A percentile compares a stretch with the other conserved stretches of the same genome.
phyloP scores from a whole-genome alignment of 2,329 filamentous ascomycete species.

The Sclerotinia nivalis region DNA sequence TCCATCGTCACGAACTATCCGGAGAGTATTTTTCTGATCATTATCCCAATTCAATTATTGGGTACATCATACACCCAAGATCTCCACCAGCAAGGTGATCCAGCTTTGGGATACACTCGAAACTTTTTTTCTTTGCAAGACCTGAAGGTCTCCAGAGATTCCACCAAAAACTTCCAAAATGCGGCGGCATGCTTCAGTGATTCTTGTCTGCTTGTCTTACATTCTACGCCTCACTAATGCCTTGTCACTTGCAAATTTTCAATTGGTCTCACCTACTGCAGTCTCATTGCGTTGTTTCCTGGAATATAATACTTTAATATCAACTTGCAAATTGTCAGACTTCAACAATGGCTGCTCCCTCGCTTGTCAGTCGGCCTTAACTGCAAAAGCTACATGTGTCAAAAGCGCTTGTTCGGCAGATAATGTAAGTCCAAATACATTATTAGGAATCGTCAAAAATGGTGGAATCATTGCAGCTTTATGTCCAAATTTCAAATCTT shows the following conservation, averaged over 20 bases:
- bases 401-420: conserved; percentile 30
- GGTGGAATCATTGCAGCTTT: conserved; percentile 38
- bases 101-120: conserved; percentile 11
- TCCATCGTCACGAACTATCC: not conserved
- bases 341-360: conserved; percentile 38
- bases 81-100: conserved; percentile 2
- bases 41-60: conserved; percentile 6
- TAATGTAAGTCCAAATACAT: conserved; percentile 31
- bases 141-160: conserved; percentile 13
- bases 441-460: conserved; percentile 39
- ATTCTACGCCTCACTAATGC: conserved; percentile 33
- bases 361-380: conserved; percentile 33
- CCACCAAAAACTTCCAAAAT: conserved; percentile 19
- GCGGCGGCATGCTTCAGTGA: conserved; percentile 8
- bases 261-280: conserved; percentile 32
- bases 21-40: not conserved
- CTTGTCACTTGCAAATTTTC: conserved; percentile 40
- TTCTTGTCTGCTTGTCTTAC: conserved; percentile 28
- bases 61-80: conserved; percentile 14
- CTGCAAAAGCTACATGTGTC: conserved; percentile 29
- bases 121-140: conserved; percentile 10
- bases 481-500: conserved; percentile 31
- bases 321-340: conserved; percentile 34
- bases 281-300: conserved; percentile 35
- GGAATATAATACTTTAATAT: conserved; percentile 37